Base-by-base conservation (phyloP, 495 filamentous ascomycete species). In the Trichoderma orchidacearum region DNA sequence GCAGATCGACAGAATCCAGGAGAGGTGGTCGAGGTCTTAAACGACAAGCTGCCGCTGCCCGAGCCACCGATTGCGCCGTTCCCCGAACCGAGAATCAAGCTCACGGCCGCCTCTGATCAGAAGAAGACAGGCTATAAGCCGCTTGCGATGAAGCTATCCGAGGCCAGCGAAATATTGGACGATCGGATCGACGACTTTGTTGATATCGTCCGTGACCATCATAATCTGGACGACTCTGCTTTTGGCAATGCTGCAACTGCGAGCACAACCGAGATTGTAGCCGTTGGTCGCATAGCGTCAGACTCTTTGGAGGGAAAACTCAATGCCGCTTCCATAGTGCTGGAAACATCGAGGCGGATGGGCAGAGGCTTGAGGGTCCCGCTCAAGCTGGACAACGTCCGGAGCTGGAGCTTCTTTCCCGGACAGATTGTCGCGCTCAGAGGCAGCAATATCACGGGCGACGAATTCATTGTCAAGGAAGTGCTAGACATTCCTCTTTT, bases 101-200 rank as follows among this genome's bases (percentile, higher is more conserved):
- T 93, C 4, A 88, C 80, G 2, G 84, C 86, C 15, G 86, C 88
- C 59, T 87, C 85, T 3, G 93, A 98, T 62, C 74, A 86, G 53
- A 90, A 88, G 64, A 96, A 95, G 64, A 86, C 96, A 54, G 82
- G 80, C 8, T 98, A 96, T 68, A 90, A 90, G 61, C 85, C 89
- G 0, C 85, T 96, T 72, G 86, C 89, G 29, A 95, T 95, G 89
- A 94, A 93, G 60, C 77, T 91, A 12, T 89, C 89, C 4, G 91
- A 96, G 62, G 83, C 89, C 2, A 91, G 90, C 2, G 91, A 96
- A 68, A 86, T 95, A 54, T 75, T 95, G 5, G 93, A 98, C 65
- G 91, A 96, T 66, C 82, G 92, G 41, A 96, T 98, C 68, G 93
- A 98, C 56, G 89, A 88, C 30, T 95, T 96, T 60, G 75, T 80